These are phyloP conservation scores for Boletus patriciae DNA, from an alignment of 768 basidiomycete species.

Conservation along the genomic window DNA sequence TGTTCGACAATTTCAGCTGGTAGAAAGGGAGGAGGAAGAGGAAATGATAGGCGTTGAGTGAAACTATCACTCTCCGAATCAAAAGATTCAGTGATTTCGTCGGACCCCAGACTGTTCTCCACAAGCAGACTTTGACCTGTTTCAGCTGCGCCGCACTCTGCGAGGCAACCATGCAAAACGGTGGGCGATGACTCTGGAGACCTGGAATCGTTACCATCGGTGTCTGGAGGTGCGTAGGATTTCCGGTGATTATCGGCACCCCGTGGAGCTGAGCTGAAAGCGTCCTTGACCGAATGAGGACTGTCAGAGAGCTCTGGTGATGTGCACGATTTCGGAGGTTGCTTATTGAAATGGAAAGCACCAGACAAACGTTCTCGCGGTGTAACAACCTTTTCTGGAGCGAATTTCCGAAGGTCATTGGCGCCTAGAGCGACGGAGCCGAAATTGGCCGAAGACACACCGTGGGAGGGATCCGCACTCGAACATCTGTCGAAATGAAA, in stretches of 20 bases:
- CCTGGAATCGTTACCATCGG: neutral
- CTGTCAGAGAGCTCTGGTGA: neutral
- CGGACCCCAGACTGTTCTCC: neutral
- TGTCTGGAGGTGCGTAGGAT: neutral
- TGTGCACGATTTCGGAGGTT: neutral
- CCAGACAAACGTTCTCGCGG: neutral
- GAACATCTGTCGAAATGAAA: neutral
- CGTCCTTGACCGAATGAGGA: neutral
- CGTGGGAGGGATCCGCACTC: neutral
- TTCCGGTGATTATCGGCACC: neutral
- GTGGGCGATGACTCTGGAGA: neutral
- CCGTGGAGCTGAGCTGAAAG: no score
- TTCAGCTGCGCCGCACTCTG: neutral
- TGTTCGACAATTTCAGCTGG: slow-evolving; percentile 3
- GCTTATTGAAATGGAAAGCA: neutral
- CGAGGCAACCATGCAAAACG: neutral
- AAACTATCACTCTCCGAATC: neutral
- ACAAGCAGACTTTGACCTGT: neutral
- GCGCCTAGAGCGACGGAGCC: no score
- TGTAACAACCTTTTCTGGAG: neutral
- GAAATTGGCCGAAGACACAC: neutral
- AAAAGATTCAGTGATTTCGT: neutral
- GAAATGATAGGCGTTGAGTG: slow-evolving; percentile 20
- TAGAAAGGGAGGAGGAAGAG: slow-evolving; percentile 16
- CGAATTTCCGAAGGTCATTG: neutral